Base-by-base conservation (phyloP, 345 rosid species). In the Hypericum perforatum region DNA sequence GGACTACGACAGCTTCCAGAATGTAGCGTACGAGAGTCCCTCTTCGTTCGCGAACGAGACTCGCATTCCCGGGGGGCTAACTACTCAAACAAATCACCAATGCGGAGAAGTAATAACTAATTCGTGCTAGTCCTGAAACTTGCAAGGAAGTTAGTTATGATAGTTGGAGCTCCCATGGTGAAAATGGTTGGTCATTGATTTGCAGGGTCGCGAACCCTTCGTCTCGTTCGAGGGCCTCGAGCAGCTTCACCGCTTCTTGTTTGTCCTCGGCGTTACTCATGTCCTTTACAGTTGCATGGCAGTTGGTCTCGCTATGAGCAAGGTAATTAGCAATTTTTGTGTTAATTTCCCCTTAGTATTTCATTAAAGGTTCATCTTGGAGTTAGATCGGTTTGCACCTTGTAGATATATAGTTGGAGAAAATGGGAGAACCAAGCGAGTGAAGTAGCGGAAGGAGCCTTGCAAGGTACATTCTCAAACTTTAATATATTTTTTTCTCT, bases 321-420 rank as follows among this genome's bases (percentile, higher is more conserved):
- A 86, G 98, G 98, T 86, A 67, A 22, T 22, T 15, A 3, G 14
- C 14, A 44, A 44, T 10, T 11, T 44, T 44, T 15, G 6, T 8
- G 7, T n/a, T 44, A 0, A 1, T 44, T 10, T 3, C 11, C 11
- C 6, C 39, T 5, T 36, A 29, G 8, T 14, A 29, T 2, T 9
- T 29, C 6, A 40, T 43, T 13, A 8, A 10, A 32, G 48, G 54
- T 40, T 46, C 39, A 54, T 62, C 15, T 6, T 22, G 16, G 49
- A 8, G 50, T 57, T 16, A 8, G 14, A 7, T 10, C 52, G 37
- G 43, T 54, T 11, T 56, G 40, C 60, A 1, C 47, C 62, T 47
- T 42, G 55, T 70, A 84, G 95, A 87, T 84, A 50, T 87, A 84
- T 76, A 87, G 98, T 60, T 86, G 97, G 95, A 84, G 91, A 64